Evolutionary conservation across 306 rosid genomes (phyloP), one percentile per base, ranked within the genome.

Genomic region (Comarum palustre): DNA sequence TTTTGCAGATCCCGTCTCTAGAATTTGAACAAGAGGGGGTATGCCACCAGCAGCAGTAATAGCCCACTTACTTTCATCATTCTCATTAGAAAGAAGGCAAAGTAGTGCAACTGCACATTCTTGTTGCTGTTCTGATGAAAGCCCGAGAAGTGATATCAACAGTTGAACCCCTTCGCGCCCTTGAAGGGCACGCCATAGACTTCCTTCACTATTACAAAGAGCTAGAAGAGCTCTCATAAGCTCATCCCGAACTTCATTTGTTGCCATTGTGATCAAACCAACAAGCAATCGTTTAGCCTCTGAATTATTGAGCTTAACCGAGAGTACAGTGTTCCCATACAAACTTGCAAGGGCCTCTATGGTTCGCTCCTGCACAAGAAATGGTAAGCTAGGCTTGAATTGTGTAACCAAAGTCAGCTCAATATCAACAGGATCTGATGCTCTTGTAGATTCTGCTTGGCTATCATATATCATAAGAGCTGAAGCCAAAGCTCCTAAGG

Each of bases 1-100:
- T 81, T 93, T 93, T 75, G 85, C 92, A 45, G 97, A 89, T 77
- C 97, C 98, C 16, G 96, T 83, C 88, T 94, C 98, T 62, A 94
- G 84, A 82, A 94, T 94, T 81, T 94, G 98, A 79, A 94, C 98
- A 71, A 94, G 96, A 15, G 98, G 98, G 78, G 98, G 98, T 78
- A 94, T 94, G 68, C 98, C 98, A 79, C 98, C 98, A 69, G 96
- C 98, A 86, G 98, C 98, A 66, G 98, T 94, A 47, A 94, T 91
- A 73, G 97, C 97, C 98, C 98, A 91, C 79, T 89, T 94, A 79
- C 98, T 91, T 77, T 94, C 98, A 80, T 94, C 98, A 74, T 87
- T 94, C 87, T 94, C 98, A 72, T 85, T 81, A 6, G 96, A 87
- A 74, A 94, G 84, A 81, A 94, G 90, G 87, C 90, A 86, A 78